A percentile compares a stretch with the other conserved stretches of the same genome.
These are phyloP conservation scores for Calocera viscosa DNA, from an alignment of 768 basidiomycete genomes.

Conservation along the genomic window DNA sequence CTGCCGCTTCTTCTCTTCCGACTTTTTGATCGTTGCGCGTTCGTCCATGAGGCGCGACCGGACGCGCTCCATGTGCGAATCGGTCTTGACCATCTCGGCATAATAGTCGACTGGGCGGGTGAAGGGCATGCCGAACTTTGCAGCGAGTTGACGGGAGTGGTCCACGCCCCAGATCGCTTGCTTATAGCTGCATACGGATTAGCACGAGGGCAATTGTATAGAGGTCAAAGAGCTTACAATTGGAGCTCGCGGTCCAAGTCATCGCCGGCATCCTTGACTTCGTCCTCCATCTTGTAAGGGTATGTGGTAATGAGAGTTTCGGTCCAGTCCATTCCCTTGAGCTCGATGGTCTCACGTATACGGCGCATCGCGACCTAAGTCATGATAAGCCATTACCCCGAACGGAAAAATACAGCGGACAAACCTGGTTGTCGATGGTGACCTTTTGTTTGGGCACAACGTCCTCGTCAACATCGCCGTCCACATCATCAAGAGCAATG, in stretches of 20 bases:
- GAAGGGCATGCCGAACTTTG: conserved; percentile 58
- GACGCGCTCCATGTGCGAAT: conserved; percentile 95
- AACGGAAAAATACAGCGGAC: conserved; percentile 20
- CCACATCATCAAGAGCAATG: conserved; percentile 55
- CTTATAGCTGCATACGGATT: conserved; percentile 58
- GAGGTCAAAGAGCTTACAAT: conserved; percentile 60
- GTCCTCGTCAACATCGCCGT: conserved; percentile 59
- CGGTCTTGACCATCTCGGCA: conserved; percentile 97
- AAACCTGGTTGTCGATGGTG: conserved; percentile 66
- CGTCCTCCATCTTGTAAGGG: conserved; percentile 45
- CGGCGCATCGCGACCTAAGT: conserved; percentile 61
- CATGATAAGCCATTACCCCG: not conserved
- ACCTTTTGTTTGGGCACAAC: conserved; percentile 69
- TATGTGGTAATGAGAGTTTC: conserved; percentile 65
- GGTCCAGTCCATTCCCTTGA: conserved; percentile 72
- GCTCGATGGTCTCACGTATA: conserved; percentile 62
- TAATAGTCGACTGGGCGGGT: conserved; percentile 89
- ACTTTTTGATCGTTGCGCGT: conserved; percentile 71
- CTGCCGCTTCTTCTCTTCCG: conserved; percentile 82
- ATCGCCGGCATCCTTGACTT: conserved; percentile 60
- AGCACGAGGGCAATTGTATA: too few species aligned
- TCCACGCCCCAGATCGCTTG: conserved; percentile 81
- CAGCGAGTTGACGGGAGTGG: conserved; percentile 61
- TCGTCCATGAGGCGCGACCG: conserved; percentile 85
- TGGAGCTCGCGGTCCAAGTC: conserved; percentile 91